Percentiles rank a stretch among this genome's conserved stretches.
phyloP scores from a whole-genome alignment of 2,329 filamentous ascomycete species.

The Xenoacremonium recifei region DNA sequence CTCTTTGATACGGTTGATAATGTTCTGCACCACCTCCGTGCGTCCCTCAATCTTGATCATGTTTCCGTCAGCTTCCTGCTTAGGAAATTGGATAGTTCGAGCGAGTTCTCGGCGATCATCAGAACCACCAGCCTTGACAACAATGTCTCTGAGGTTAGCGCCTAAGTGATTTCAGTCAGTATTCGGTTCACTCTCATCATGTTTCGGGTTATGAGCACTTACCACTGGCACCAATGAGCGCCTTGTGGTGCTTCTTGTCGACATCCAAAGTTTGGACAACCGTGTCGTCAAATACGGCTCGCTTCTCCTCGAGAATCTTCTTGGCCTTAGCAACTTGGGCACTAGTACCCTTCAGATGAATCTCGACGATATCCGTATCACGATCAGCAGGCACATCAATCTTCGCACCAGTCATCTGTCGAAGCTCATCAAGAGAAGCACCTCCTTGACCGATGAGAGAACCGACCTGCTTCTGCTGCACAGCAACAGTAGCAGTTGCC shows the following conservation, averaged over 20 bases:
- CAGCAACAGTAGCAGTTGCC: conserved; percentile 72
- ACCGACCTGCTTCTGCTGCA: conserved; percentile 90
- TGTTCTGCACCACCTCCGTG: conserved; percentile 81
- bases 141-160: conserved; percentile 80
- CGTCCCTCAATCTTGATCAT: conserved; percentile 87
- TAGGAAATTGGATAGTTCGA: conserved; percentile 92
- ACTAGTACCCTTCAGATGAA: conserved; percentile 90
- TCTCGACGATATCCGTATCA: conserved; percentile 75
- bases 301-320: conserved; percentile 84
- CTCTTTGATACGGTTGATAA: conserved; percentile 75
- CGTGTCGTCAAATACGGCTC: conserved; percentile 86
- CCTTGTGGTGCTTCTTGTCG: conserved; percentile 91
- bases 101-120: conserved; percentile 81
- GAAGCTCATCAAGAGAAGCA: conserved; percentile 85
- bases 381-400: conserved; percentile 87
- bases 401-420: conserved; percentile 78
- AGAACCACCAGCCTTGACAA: conserved; percentile 84
- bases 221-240: conserved; percentile 87
- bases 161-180: conserved; percentile 57
- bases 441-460: conserved; percentile 90
- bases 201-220: conserved; percentile 36
- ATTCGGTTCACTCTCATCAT: neutral
- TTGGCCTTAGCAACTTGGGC: conserved; percentile 87
- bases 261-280: conserved; percentile 80
- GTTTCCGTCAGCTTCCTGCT: conserved; percentile 78